Base-by-base conservation (phyloP, 192 early-diverging fungal species). In the Backusella australiensis region DNA sequence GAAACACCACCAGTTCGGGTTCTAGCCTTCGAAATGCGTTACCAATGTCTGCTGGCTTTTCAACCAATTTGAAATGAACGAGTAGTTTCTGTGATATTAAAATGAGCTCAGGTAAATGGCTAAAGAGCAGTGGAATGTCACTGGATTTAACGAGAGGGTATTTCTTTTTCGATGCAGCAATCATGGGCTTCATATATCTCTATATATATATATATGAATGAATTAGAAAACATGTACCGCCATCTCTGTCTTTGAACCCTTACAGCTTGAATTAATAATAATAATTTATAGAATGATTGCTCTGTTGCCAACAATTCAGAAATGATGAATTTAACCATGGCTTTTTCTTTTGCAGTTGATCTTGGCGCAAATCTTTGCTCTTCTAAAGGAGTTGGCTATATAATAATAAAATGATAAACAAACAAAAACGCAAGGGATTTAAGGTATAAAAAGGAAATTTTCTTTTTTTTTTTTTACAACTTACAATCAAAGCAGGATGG, bases 131-230 rank as follows among this genome's bases (percentile, higher is more conserved):
- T 17, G 39, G 63, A 5, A 84, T 74, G 67, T 84, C 83, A 12
- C 41, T 71, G 44, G 77, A 49, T 41, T 79, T 82, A 1, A 84
- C 66, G 9, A 81, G 69, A 39, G 83, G 77, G 34, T 69, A 44
- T 36, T 78, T 66, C 44, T 52, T n/a, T 71, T 74, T 76, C 1
- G 83, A 75, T 15, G 83, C 75, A 11, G 82, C 53, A 9, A 82
- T 36, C 41, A 78, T 77, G 23, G 81, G 80, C 32, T 81, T 69
- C 83, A 84, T 84, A 29, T 82, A 82, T 34, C 63, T 73, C 83
- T 84, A 74, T n/a, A 65, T 32, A 26, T 42, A 46, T 23, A 63
- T 65, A 26, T 42, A 46, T 23, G 8, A 32, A 9, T n/a, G 26
- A 34, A 19, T 68, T 41, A 35, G n/a, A n/a, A 68, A 23, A 19